phyloP scores from a whole-genome alignment of 768 basidiomycete species.

The Podaxis mareebaensis region DNA sequence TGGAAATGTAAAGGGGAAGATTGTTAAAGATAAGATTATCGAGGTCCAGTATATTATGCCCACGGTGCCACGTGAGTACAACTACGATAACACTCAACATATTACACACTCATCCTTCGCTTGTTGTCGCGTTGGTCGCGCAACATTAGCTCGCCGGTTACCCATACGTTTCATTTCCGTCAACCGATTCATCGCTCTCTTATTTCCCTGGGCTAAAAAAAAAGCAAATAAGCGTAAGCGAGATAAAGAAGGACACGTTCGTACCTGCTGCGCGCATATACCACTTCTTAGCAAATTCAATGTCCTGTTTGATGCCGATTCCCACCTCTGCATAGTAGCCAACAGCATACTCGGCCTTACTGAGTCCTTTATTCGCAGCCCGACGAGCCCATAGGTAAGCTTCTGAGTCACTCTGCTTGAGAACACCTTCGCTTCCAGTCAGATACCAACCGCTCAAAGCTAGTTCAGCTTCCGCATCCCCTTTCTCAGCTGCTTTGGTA shows the following conservation, averaged over 20 bases:
- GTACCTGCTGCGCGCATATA: conserved; percentile 98
- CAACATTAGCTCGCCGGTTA: conserved; percentile 72
- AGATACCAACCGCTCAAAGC: conserved; percentile 98
- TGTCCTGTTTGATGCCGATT: conserved; percentile 94
- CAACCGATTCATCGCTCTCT: conserved; percentile 92
- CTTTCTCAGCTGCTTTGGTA: conserved; percentile 96
- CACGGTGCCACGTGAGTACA: conserved; percentile 4
- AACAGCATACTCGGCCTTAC: conserved; percentile 98
- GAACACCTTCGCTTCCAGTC: conserved; percentile 90
- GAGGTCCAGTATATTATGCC: not conserved
- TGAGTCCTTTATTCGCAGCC: conserved; percentile 94
- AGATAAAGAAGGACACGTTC: conserved; percentile 26
- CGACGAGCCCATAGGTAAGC: conserved; percentile 98
- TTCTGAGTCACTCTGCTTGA: conserved; percentile 97
- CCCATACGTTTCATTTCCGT: conserved; percentile 94
- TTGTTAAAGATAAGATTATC: conserved; percentile 3
- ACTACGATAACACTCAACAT: conserved; percentile 1
- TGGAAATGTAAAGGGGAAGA: not conserved
- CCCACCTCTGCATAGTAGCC: conserved; percentile 98
- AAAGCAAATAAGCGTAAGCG: conserved; percentile 2
- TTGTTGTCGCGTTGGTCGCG: conserved; percentile 89
- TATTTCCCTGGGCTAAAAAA: conserved; percentile 89
- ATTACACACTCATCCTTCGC: conserved; percentile 94
- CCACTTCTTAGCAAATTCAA: conserved; percentile 96
- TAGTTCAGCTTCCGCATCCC: conserved; percentile 91